Base-by-base conservation (phyloP, 2,329 filamentous ascomycete genomes). In the Colletotrichum sp. region DNA sequence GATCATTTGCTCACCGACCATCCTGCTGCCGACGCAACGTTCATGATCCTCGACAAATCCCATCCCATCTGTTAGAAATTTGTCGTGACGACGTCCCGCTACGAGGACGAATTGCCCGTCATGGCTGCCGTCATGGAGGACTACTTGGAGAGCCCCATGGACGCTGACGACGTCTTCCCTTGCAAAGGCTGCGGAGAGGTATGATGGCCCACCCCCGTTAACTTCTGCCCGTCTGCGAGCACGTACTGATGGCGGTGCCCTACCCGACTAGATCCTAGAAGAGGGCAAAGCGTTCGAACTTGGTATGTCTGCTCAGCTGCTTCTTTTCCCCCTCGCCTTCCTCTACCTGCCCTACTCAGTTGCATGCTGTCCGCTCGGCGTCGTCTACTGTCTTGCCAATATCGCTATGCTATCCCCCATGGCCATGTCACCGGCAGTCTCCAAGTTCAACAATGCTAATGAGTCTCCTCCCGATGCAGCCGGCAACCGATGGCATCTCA, bases 231-330 rank as follows among this genome's bases (percentile, higher is more conserved):
- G 69, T 70, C 57, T 68, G 70, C 59, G 62, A 77, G 74, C 66
- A 74, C 39, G 65, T 77, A 77, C 73, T 76, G 72, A 77, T 36
- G 72, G 67, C 49, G 65, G 69, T 69, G 67, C 76, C 67, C 66
- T 74, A 63, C 66, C 74, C 66, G 64, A 81, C 72, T 84, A 98
- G 96, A 98, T 99, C 80, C 91, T 99, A 24, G 97, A 99, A 86
- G 97, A 99, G 90, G 97, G 97, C 81, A 99, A 99, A 87, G 97
- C 97, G 69, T 99, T 98, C 82, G 97, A 99, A 88, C 91, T 99
- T 82, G 96, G 96, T 99, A 89, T 75, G 90, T 89, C 59, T 55
- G 55, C 71, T 64, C 60, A 16, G 36, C 65, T 75, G 21, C 57
- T 68, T 36, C 24, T 30, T 32, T 69, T 55, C 28, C 70, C 34